A percentile compares a stretch with the other conserved stretches of the same genome.
phyloP scores from a whole-genome alignment of 1,284 basidiomycete species.

The Leccinum cinnamomeum region DNA sequence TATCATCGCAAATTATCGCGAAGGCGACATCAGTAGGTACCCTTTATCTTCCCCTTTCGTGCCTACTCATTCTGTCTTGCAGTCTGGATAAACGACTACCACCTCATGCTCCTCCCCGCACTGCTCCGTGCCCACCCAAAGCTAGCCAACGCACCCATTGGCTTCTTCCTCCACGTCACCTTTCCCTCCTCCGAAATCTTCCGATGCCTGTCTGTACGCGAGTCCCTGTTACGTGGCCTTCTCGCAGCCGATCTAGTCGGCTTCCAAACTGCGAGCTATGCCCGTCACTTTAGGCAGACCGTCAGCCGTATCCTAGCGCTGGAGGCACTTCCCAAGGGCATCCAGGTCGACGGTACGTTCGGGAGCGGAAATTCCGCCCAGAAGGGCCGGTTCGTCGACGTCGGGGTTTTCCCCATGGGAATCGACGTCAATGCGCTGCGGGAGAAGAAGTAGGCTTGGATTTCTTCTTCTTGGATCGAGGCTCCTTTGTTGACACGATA shows the following conservation, averaged over 20 bases:
- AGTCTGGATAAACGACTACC: conserved; percentile 85
- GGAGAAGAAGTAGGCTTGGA: conserved; percentile 56
- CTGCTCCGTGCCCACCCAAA: conserved; percentile 58
- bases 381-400: conserved; percentile 69
- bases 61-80: not conserved
- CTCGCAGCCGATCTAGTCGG: conserved; percentile 75
- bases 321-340: conserved; percentile 83
- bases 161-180: conserved; percentile 88
- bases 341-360: conserved; percentile 51
- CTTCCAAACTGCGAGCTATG: conserved; percentile 84
- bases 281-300: conserved; percentile 80
- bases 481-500: conserved; percentile 6
- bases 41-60: not conserved
- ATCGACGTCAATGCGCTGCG: conserved; percentile 77
- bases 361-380: conserved; percentile 13
- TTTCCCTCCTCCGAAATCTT: conserved; percentile 90
- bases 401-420: conserved; percentile 87
- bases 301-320: conserved; percentile 79
- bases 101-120: conserved; percentile 80
- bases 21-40: conserved; percentile 71
- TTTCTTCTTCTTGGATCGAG: conserved; percentile 6
- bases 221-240: conserved; percentile 68
- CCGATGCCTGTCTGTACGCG: conserved; percentile 73
- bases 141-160: conserved; percentile 69
- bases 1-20: conserved; percentile 70